Conservation (phyloP, 2,329 filamentous ascomycete species). For the Sporothrix pseudoabietina region DNA sequence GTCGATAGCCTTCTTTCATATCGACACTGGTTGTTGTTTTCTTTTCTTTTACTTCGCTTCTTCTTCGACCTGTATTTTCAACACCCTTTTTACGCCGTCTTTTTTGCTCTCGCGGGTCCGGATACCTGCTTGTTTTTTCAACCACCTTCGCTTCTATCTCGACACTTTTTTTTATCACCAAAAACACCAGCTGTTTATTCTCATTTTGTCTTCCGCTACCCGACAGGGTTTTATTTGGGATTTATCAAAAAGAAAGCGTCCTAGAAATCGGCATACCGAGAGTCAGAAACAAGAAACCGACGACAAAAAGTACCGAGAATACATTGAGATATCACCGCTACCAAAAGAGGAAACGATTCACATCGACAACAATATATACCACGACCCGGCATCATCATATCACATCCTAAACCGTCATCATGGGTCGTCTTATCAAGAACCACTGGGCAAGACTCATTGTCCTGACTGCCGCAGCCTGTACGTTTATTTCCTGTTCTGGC, state of each 20-base stretch:
- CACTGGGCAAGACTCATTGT: slow-evolving; percentile 96
- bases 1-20: slow-evolving; percentile 58
- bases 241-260: not conserved
- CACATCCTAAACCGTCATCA: slow-evolving; percentile 47
- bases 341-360: slow-evolving; percentile 20
- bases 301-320: not conserved
- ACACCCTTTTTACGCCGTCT: slow-evolving; percentile 34
- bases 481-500: slow-evolving; percentile 37
- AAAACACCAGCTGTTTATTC: not conserved
- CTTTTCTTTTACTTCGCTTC: slow-evolving; percentile 38
- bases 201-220: slow-evolving; percentile 10
- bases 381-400: not conserved
- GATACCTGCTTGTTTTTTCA: slow-evolving; percentile 29
- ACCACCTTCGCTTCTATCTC: slow-evolving; percentile 30
- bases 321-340: slow-evolving; percentile 21
- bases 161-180: slow-evolving; percentile 14
- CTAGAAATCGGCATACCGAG: not conserved
- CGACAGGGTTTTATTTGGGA: not conserved
- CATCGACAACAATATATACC: slow-evolving; percentile 14
- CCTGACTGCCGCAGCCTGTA: slow-evolving; percentile 79
- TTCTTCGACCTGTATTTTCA: slow-evolving; percentile 43
- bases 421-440: slow-evolving; percentile 99
- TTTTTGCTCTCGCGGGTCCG: slow-evolving; percentile 30
- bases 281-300: not conserved
- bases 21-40: slow-evolving; percentile 47